These are phyloP conservation scores for Pleurotus tuber-regium DNA, from an alignment of 768 basidiomycete genomes.

Conservation along the genomic window DNA sequence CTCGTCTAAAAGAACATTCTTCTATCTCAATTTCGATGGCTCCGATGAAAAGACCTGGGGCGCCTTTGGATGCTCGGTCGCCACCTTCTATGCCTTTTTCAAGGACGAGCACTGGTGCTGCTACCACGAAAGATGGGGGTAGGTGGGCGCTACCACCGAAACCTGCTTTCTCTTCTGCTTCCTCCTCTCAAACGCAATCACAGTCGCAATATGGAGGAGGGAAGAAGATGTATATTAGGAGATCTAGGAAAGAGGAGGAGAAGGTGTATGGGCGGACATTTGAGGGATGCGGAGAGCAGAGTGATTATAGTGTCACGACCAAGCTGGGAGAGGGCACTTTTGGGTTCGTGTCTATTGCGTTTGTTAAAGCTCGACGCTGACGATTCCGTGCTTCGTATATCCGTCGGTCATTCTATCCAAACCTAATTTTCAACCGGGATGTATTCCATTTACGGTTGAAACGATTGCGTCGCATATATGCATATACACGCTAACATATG, in stretches of 20 bases:
- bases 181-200: no score
- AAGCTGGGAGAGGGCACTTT: conserved; percentile 98
- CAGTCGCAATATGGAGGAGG: no score
- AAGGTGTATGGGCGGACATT: conserved; percentile 68
- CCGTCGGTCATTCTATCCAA: no score
- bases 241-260: conserved; percentile 62
- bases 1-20: conserved; percentile 28
- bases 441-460: no score
- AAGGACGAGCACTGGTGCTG: no score
- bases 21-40: conserved; percentile 38
- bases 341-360: conserved; percentile 56
- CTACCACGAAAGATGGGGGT: conserved; percentile 23
- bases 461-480: no score
- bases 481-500: no score
- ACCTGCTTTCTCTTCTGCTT: conserved; percentile 17
- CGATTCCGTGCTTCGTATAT: conserved; percentile 9
- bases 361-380: conserved; percentile 12
- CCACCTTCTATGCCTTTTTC: conserved; percentile 39
- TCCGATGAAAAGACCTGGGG: conserved; percentile 46
- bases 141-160: conserved; percentile 22
- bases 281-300: conserved; percentile 65
- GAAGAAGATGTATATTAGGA: no score
- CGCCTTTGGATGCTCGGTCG: conserved; percentile 45
- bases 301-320: conserved; percentile 76
- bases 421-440: no score